These are phyloP conservation scores for Gracilariopsis chorda DNA, from an alignment of 23 red algal genomes.

Conservation along the genomic window DNA sequence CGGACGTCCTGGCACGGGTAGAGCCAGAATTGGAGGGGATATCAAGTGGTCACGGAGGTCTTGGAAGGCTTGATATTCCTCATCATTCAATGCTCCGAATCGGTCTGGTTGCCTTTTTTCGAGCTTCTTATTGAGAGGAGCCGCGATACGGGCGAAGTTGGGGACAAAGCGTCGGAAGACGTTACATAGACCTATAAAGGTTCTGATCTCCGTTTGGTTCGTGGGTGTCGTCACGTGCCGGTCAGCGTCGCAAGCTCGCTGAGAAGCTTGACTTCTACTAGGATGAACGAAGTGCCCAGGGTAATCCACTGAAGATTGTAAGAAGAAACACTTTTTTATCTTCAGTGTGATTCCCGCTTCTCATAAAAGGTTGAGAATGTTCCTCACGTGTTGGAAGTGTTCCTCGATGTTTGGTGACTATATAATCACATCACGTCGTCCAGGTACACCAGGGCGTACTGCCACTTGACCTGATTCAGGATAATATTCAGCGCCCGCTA, in stretches of 20 bases:
- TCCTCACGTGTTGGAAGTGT: neutral
- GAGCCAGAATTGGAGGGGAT: neutral
- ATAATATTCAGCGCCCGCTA: neutral
- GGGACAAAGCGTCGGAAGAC: neutral
- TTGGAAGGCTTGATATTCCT: neutral
- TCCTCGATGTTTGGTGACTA: neutral
- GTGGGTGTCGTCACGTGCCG: neutral
- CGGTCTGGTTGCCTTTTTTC: neutral
- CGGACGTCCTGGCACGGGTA: neutral
- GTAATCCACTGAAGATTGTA: too few species aligned
- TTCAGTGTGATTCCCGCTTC: neutral
- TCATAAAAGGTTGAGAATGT: neutral
- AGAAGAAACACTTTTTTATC: constrained; percentile 2
- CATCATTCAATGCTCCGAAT: neutral
- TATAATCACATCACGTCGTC: constrained; percentile 19
- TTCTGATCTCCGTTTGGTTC: neutral
- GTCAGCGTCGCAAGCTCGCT: neutral
- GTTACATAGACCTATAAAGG: constrained; percentile 8
- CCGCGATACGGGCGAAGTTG: neutral
- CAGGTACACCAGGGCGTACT: too few species aligned
- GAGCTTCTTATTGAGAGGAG: neutral
- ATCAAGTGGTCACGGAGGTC: neutral
- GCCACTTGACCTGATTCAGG: too few species aligned
- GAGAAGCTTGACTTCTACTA: neutral
- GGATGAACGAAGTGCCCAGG: constrained; percentile 8